A percentile compares a stretch with the other conserved stretches of the same genome.
Conservation (phyloP, 345 rosid species). For the Gossypium sturtianum region DNA sequence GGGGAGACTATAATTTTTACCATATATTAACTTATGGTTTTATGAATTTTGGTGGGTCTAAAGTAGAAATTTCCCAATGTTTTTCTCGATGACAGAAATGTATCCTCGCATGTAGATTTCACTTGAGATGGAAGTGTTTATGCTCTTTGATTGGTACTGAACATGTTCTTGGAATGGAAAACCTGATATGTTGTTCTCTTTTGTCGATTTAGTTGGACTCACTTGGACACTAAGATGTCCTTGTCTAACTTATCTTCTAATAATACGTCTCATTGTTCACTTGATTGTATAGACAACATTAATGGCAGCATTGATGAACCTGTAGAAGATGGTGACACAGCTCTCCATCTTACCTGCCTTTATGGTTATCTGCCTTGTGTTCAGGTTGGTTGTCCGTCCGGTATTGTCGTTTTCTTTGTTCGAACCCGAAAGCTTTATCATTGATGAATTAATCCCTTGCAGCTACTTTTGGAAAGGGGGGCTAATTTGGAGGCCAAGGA, state of each 20-base stretch:
- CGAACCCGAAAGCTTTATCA: background rate
- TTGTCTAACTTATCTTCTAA: background rate
- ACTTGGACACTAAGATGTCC: background rate
- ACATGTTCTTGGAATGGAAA: background rate
- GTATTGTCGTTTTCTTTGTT: background rate
- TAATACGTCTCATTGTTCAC: background rate
- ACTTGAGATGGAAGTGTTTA: background rate
- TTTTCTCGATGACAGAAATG: background rate
- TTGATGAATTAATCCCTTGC: conserved; percentile 2
- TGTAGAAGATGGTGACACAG: conserved; percentile 82
- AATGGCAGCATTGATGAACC: conserved; percentile 74
- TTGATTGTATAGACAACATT: conserved; percentile 48
- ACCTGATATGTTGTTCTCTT: background rate
- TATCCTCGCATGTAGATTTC: background rate
- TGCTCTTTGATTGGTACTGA: background rate
- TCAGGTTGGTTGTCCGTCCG: conserved; percentile 41
- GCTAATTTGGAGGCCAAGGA: conserved; percentile 79
- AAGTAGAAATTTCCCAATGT: background rate
- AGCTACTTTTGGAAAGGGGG: conserved; percentile 87
- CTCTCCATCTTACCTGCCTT: conserved; percentile 87
- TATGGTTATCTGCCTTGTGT: conserved; percentile 81
- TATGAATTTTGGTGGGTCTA: too few relatives aligned
- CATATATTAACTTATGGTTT: too few relatives aligned
- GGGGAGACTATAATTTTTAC: too few relatives aligned
- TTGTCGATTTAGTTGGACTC: background rate